A percentile compares a stretch with the other conserved stretches of the same genome.
These are phyloP conservation scores for Geum urbanum DNA, from an alignment of 306 rosid species.

Conservation along the genomic window DNA sequence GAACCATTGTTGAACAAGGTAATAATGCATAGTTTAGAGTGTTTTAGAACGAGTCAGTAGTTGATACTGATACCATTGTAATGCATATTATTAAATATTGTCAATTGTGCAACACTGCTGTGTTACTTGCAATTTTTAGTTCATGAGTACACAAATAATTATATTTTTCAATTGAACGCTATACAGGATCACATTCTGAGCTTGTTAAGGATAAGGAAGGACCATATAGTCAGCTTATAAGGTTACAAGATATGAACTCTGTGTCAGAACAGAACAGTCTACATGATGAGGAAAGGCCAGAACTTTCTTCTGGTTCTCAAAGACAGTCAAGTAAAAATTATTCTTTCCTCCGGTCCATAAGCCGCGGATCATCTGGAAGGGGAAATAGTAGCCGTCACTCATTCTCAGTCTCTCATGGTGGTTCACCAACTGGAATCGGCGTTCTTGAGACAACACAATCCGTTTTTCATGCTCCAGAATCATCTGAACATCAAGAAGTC, in stretches of 20 bases:
- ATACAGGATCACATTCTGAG: constrained; percentile 53
- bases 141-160: not conserved
- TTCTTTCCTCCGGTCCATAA: constrained; percentile 19
- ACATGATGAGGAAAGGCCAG: constrained; percentile 7
- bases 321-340: constrained; percentile 21
- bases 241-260: constrained; percentile 42
- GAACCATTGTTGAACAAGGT: constrained; percentile 51
- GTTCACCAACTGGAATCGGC: constrained; percentile 8
- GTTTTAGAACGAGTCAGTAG: too few relatives aligned
- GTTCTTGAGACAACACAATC: not conserved
- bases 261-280: constrained; percentile 13
- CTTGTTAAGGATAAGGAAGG: constrained; percentile 52
- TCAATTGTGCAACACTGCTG: too few relatives aligned
- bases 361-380: constrained; percentile 25
- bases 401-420: not conserved
- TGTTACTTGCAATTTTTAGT: too few relatives aligned
- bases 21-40: not conserved
- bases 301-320: constrained; percentile 2
- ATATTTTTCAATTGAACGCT: not conserved
- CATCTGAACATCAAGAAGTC: not conserved
- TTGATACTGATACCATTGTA: too few relatives aligned
- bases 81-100: too few relatives aligned
- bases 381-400: constrained; percentile 15
- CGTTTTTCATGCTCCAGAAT: not conserved
- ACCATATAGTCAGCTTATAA: constrained; percentile 60